phyloP scores from a whole-genome alignment of 129 eudicot species.

The Flaveria sonorensis region DNA sequence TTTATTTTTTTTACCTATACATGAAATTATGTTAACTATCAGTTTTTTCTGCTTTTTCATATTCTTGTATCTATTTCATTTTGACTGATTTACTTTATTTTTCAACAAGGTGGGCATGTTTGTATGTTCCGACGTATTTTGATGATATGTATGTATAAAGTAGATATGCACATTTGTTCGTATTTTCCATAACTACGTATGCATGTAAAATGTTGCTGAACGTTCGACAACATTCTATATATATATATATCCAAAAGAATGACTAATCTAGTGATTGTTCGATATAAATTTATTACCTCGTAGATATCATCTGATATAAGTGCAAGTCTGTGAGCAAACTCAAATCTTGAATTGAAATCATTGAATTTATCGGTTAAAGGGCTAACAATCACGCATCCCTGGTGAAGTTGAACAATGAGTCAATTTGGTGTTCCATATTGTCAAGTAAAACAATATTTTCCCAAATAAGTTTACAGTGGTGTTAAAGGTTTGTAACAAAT shows the following conservation, averaged over 20 bases:
- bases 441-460: background rate
- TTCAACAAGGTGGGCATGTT: no score
- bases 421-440: background rate
- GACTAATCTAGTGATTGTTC: background rate
- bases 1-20: no score
- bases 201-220: no score
- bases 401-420: background rate
- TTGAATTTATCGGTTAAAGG: conserved; percentile 35
- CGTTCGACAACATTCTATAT: background rate
- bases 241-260: background rate
- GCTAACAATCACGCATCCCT: conserved; percentile 37
- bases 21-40: no score
- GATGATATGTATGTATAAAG: no score
- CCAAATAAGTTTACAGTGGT: background rate
- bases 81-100: no score
- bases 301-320: conserved; percentile 44
- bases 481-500: background rate
- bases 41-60: no score
- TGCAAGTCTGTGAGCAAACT: conserved; percentile 41
- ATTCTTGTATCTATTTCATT: no score
- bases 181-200: no score
- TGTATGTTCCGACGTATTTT: no score
- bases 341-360: conserved; percentile 41
- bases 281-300: conserved; percentile 25
- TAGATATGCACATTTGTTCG: background rate